Evolutionary conservation across 345 rosid species (phyloP).

Genomic region (Jatropha curcas): DNA sequence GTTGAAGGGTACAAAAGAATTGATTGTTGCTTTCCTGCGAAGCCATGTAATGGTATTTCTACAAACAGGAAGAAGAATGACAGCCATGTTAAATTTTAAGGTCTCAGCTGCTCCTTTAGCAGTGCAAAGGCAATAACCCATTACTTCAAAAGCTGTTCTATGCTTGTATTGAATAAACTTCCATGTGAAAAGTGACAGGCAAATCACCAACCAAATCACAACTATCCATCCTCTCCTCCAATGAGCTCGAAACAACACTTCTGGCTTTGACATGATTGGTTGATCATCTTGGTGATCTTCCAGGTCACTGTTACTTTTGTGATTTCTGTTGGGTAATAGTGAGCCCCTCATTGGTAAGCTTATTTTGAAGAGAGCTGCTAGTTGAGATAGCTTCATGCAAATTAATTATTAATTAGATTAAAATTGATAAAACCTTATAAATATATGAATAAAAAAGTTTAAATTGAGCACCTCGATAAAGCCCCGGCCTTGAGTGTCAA

Average conservation of each 20-base stretch:
- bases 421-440: too few species aligned
- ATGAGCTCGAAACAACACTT: conserved; percentile 36
- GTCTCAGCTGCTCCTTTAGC: conserved; percentile 69
- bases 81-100: conserved; percentile 58
- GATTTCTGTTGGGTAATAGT: not conserved
- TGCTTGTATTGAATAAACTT: conserved; percentile 53
- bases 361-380: conserved; percentile 36
- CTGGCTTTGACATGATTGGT: conserved; percentile 26
- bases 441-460: not conserved
- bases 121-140: conserved; percentile 61
- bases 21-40: conserved; percentile 37
- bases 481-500: conserved; percentile 36
- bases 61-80: conserved; percentile 52
- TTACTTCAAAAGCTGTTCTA: conserved; percentile 47
- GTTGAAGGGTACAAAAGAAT: conserved; percentile 44
- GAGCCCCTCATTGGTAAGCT: conserved; percentile 25
- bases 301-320: not conserved
- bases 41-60: conserved; percentile 55
- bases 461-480: conserved; percentile 39
- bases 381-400: conserved; percentile 36
- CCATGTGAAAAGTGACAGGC: conserved; percentile 47
- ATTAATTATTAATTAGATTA: too few species aligned
- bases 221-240: conserved; percentile 56
- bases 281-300: too few species aligned
- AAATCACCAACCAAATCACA: conserved; percentile 38